These are phyloP conservation scores for Pharnaceum exiguum DNA, from an alignment of 148 eudicot species.

Conservation along the genomic window DNA sequence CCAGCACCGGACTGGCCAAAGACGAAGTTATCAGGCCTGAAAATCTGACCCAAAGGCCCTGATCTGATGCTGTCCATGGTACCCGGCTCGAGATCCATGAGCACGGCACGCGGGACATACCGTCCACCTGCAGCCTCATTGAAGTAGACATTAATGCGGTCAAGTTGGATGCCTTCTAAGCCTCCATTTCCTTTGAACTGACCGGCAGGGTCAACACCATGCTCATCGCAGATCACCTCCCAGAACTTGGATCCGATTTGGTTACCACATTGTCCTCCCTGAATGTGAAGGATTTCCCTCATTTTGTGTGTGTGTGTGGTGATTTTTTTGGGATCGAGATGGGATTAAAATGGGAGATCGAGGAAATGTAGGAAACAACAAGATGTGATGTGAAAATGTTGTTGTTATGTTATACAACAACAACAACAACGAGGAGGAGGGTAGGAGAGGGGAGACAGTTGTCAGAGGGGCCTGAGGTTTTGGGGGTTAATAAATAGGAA, in stretches of 20 bases:
- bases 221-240: constrained; percentile 79
- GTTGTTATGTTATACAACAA: neutral
- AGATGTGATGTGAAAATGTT: no score
- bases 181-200: constrained; percentile 17
- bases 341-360: neutral
- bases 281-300: constrained; percentile 51
- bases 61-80: constrained; percentile 80
- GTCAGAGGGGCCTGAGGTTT: neutral
- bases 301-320: constrained; percentile 1
- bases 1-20: constrained; percentile 84
- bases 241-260: constrained; percentile 79
- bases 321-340: neutral
- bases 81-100: constrained; percentile 84
- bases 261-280: constrained; percentile 79
- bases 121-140: constrained; percentile 67
- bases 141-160: constrained; percentile 65
- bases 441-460: neutral
- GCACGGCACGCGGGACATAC: constrained; percentile 63
- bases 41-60: constrained; percentile 63
- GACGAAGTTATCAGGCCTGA: constrained; percentile 70
- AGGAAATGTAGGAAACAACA: neutral
- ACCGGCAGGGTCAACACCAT: constrained; percentile 51
- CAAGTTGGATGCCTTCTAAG: constrained; percentile 43
- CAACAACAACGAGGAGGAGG: constrained; percentile 10
- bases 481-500: neutral